These are phyloP conservation scores for Kwoniella heveanensis DNA, from an alignment of 768 basidiomycete species.

Conservation along the genomic window DNA sequence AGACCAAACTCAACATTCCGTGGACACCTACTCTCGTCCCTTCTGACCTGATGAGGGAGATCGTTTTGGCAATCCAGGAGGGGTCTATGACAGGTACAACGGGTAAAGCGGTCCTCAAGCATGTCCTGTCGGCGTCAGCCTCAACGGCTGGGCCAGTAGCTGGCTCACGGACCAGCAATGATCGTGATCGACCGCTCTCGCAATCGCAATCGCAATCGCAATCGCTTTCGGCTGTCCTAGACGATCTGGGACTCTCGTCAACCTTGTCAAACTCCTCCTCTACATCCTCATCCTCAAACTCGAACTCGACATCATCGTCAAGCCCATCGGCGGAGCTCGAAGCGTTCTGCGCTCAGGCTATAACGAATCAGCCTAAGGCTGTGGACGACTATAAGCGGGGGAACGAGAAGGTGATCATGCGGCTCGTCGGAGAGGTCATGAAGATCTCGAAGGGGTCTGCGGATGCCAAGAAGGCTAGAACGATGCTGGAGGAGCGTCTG, in stretches of 20 bases:
- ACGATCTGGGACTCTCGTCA: not conserved
- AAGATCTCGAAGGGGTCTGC: conserved; percentile 74
- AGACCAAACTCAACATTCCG: conserved; percentile 61
- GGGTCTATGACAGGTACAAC: conserved; percentile 78
- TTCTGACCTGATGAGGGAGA: conserved; percentile 67
- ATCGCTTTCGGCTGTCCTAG: not conserved
- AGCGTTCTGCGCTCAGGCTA: conserved; percentile 66
- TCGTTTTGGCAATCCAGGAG: conserved; percentile 73
- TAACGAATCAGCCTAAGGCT: conserved; percentile 69
- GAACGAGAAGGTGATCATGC: conserved; percentile 74
- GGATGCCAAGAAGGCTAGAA: conserved; percentile 67
- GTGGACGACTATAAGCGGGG: conserved; percentile 68
- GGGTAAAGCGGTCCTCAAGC: conserved; percentile 73
- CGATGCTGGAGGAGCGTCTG: conserved; percentile 56
- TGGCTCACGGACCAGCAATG: too few relatives aligned
- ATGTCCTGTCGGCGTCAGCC: conserved; percentile 42
- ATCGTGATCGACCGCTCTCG: too few relatives aligned
- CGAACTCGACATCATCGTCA: not conserved
- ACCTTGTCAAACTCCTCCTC: not conserved
- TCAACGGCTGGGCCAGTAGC: too few relatives aligned
- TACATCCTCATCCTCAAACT: not conserved
- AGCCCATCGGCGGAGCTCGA: conserved; percentile 36
- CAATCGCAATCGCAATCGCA: too few relatives aligned
- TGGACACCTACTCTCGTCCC: conserved; percentile 67
- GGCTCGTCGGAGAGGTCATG: conserved; percentile 84